Base-by-base conservation (phyloP, 1,284 basidiomycete species). In the Earliella scabrosa region DNA sequence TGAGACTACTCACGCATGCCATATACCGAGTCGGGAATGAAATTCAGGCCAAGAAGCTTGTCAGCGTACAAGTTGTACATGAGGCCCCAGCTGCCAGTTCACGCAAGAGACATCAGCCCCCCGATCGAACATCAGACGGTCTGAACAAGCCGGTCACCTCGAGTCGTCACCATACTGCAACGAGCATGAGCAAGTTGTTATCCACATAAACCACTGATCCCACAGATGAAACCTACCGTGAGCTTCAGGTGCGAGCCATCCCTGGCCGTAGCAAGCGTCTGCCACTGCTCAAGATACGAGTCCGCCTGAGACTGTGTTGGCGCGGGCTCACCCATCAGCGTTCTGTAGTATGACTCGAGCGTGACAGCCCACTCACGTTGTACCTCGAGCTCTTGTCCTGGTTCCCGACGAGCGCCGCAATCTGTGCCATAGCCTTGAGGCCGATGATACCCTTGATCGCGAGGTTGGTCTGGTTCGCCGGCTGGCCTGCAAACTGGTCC, bases 21-120 rank as follows among this genome's bases (percentile, higher is more conserved):
- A 64, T 85, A 90, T 7, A 90, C 72, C 2, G 79, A 81, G 2
- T 73, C 59, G 0, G 86, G 83, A 76, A 47, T 21, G 14, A 47
- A 8, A 34, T 47, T 38, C 45, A 4, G 26, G 4, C 38, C 38
- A 13, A 56, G 36, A 21, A 56, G 45, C 18, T 23, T 29, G 48
- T 56, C 54, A 4, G 50, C 50, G 23, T 51, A 56, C 7, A 56
- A 13, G 31, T 56, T 56, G 50, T 56, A 56, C 27, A 50, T 31
- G 16, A 56, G 6, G 6, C 32, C 45, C 44, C 47, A 52, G 58
- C 79, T 71, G 14, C 77, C 20, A 68, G 77, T 47, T 44, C 47
- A 55, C 62, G 41, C 2, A 68, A 16, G 61, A 84, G 64, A 75
- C 82, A 52, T 45, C 56, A 55, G 27, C 55, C 47, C 1, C 56